These are phyloP conservation scores for Aureobasidium lini DNA, from an alignment of 2,329 filamentous ascomycete genomes.

Conservation along the genomic window DNA sequence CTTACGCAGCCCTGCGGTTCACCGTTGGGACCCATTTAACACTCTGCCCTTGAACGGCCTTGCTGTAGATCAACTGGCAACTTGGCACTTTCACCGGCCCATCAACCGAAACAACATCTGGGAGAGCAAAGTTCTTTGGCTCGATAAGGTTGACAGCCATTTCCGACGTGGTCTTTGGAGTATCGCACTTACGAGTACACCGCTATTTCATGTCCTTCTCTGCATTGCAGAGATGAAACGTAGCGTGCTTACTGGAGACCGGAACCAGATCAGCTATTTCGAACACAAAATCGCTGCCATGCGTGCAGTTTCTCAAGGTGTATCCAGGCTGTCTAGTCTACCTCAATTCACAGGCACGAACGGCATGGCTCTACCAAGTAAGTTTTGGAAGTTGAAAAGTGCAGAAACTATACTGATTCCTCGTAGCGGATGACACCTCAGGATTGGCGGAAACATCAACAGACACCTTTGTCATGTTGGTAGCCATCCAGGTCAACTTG, in stretches of 20 bases:
- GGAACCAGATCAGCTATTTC: constrained; percentile 10
- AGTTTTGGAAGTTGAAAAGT: neutral
- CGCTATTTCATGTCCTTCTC: constrained; percentile 1
- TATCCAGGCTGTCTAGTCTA: constrained; percentile 2
- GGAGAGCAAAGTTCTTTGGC: constrained; percentile 13
- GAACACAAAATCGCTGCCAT: constrained; percentile 12
- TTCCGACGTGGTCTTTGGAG: constrained; percentile 6
- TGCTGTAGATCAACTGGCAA: constrained; percentile 4
- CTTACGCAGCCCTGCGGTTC: neutral
- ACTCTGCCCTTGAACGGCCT: constrained; percentile 9
- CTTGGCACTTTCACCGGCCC: constrained; percentile 8
- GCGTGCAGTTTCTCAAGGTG: constrained; percentile 9
- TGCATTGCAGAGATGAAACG: constrained; percentile 12
- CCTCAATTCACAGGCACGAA: neutral
- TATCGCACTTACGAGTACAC: constrained; percentile 9
- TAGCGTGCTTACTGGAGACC: constrained; percentile 6
- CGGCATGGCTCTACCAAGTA: constrained; percentile 2
- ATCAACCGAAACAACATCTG: constrained; percentile 10
- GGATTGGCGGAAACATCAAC: neutral
- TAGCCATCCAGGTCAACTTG: constrained; percentile 8
- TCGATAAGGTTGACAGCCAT: constrained; percentile 9
- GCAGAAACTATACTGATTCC: neutral
- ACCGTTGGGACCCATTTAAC: constrained; percentile 13
- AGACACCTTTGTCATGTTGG: constrained; percentile 10
- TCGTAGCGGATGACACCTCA: neutral